Percentiles rank a stretch among this genome's conserved stretches.
phyloP scores from a whole-genome alignment of 352 stramenopile species.

The Globisporangium alternatum region DNA sequence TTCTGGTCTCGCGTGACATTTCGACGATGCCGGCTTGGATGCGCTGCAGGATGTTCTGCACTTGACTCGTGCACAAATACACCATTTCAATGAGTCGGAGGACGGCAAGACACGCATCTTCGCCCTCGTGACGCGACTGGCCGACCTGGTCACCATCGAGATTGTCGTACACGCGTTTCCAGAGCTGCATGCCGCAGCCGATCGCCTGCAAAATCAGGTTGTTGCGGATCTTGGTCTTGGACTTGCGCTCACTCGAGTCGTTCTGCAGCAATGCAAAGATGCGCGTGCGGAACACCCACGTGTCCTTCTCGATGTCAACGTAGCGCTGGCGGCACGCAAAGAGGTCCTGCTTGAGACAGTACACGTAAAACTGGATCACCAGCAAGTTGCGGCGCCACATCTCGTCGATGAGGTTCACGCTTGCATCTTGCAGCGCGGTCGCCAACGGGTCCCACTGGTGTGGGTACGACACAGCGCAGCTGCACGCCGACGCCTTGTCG shows the following conservation, averaged over 20 bases:
- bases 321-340: conserved; percentile 51
- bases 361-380: conserved; percentile 80
- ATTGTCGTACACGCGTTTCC: conserved; percentile 61
- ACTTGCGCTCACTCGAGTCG: conserved; percentile 35
- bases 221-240: conserved; percentile 49
- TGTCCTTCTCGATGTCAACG: conserved; percentile 33
- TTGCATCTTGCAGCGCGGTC: conserved; percentile 57
- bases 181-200: conserved; percentile 47
- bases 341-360: conserved; percentile 77
- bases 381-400: conserved; percentile 65
- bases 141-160: conserved; percentile 20
- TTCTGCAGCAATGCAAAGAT: conserved; percentile 58
- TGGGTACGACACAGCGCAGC: conserved; percentile 57
- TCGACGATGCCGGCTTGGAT: conserved; percentile 60
- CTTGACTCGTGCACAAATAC: conserved; percentile 67
- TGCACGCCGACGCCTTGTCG: conserved; percentile 66
- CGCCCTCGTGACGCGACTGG: conserved; percentile 43
- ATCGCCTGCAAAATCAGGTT: conserved; percentile 72
- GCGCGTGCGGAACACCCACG: conserved; percentile 62
- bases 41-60: conserved; percentile 68
- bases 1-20: conserved; percentile 43
- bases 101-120: conserved; percentile 58
- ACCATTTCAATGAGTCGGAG: conserved; percentile 81
- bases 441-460: conserved; percentile 67
- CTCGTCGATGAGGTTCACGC: conserved; percentile 41